Evolutionary conservation across 306 rosid species (phyloP), one percentile per base, ranked within the genome.

Genomic region (Crotalaria pallida): DNA sequence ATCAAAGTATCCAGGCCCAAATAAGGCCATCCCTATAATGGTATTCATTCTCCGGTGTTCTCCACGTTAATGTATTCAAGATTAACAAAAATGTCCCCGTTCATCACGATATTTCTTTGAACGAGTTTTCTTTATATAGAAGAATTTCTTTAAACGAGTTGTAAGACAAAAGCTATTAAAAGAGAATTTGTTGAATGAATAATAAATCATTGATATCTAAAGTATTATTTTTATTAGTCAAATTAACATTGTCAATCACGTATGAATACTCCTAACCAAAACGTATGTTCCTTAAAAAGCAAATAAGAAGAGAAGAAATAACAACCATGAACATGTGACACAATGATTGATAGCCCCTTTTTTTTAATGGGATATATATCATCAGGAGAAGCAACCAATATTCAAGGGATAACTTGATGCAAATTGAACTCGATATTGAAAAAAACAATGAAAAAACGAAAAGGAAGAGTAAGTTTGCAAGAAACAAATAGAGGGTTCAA

Each of bases 401-500:
- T 58, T 45, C 11, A 60, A 41, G 21, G n/a, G n/a, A n/a, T n/a
- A 69, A 48, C 38, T 31, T 58, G 43, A 56, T 15, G 34, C 24
- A 76, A 63, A 49, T 66, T 10, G 15, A 75, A 60, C 18, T 49
- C 22, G 62, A 62, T 16, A 21, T 26, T 5, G 3, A 69, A 74
- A 62, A 68, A 81, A 60, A 75, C 59, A 72, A 58, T 9, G 18
- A 58, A 64, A 64, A 13, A 61, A 36, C 43, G 12, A 61, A 62
- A 49, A 78, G 81, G 69, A 79, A 76, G 61, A 74, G 80, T 33
- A 18, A 55, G 71, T 67, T 33, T 51, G 17, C 26, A 75, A 78
- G 24, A 72, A 71, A 7, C 58, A 58, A 82, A 71, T 66, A 43
- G 52, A 75, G 23, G 53, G 61, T 29, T 47, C 4, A 18, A 49